phyloP scores from a whole-genome alignment of 2,329 filamentous ascomycete species.

The Mycosphaerella sp. region DNA sequence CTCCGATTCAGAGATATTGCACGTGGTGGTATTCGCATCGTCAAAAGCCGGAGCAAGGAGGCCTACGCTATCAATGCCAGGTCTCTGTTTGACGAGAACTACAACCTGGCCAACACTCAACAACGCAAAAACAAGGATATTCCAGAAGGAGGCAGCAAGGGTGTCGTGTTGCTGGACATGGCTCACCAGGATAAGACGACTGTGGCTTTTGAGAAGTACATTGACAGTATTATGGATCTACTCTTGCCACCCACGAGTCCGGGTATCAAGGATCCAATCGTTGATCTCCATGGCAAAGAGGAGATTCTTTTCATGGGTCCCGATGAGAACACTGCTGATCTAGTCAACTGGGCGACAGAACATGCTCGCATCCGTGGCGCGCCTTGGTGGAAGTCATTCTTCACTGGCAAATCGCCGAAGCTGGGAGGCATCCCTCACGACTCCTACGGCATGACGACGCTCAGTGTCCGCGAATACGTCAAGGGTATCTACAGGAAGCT shows the following conservation, averaged over 20 bases:
- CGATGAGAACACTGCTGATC: conserved; percentile 95
- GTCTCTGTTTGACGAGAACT: conserved; percentile 97
- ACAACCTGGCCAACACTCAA: conserved; percentile 95
- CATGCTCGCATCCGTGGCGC: conserved; percentile 82
- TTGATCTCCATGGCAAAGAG: conserved; percentile 88
- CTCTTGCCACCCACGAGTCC: conserved; percentile 83
- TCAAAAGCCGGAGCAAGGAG: conserved; percentile 95
- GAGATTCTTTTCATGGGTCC: conserved; percentile 99
- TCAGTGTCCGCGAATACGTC: conserved; percentile 94
- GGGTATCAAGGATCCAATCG: conserved; percentile 97
- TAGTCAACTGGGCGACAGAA: conserved; percentile 98
- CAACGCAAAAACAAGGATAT: conserved; percentile 99
- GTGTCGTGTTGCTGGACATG: conserved; percentile 88
- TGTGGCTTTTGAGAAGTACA: conserved; percentile 98
- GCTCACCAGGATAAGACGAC: conserved; percentile 88
- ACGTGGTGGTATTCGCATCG: conserved; percentile 93
- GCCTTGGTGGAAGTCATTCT: conserved; percentile 99
- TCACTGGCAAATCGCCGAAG: conserved; percentile 95
- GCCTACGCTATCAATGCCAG: conserved; percentile 94
- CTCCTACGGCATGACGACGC: conserved; percentile 91
- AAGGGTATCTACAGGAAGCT: conserved; percentile 96
- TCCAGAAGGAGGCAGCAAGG: conserved; percentile 95
- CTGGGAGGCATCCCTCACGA: conserved; percentile 97
- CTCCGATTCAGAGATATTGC: conserved; percentile 95
- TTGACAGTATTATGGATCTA: conserved; percentile 95